Conservation (phyloP, 1,139 yeast genomes). For the Sugiyamaella paludigena region DNA sequence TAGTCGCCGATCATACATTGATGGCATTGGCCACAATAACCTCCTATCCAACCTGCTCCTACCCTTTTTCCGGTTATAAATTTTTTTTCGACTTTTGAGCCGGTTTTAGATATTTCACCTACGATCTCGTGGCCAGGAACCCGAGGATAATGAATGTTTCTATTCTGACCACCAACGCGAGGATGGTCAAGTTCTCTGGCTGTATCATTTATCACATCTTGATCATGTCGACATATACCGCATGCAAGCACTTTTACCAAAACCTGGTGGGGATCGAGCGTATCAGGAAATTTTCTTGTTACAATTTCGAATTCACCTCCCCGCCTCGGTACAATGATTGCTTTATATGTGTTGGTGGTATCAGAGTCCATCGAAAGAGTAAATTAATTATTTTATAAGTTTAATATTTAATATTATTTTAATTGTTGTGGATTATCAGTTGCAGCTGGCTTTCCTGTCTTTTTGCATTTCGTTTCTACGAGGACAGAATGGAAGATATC, state of each 20-base stretch:
- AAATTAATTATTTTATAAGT: too few relatives aligned
- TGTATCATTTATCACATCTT: constrained; percentile 46
- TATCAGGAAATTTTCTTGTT: constrained; percentile 48
- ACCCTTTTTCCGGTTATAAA: constrained; percentile 49
- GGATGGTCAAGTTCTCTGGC: constrained; percentile 41
- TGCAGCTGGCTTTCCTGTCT: too few relatives aligned
- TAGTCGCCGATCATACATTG: constrained; percentile 45
- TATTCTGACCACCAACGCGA: constrained; percentile 47
- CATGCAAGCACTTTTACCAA: constrained; percentile 53
- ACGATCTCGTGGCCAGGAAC: constrained; percentile 55
- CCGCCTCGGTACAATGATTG: constrained; percentile 1
- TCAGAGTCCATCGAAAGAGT: too few relatives aligned
- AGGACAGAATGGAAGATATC: too few relatives aligned
- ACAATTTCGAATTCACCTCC: constrained; percentile 4
- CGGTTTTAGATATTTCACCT: constrained; percentile 35
- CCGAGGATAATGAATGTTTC: constrained; percentile 37
- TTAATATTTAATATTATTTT: too few relatives aligned
- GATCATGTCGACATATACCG: constrained; percentile 63
- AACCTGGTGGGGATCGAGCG: constrained; percentile 57
- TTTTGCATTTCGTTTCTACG: too few relatives aligned
- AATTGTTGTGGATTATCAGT: too few relatives aligned
- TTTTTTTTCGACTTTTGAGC: constrained; percentile 4
- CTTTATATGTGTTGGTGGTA: background rate
- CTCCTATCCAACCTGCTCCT: constrained; percentile 58
- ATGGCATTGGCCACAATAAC: constrained; percentile 49